These are phyloP conservation scores for Schoenoplectus triqueter DNA, from an alignment of 202 grass and related monocot genomes.

Conservation along the genomic window DNA sequence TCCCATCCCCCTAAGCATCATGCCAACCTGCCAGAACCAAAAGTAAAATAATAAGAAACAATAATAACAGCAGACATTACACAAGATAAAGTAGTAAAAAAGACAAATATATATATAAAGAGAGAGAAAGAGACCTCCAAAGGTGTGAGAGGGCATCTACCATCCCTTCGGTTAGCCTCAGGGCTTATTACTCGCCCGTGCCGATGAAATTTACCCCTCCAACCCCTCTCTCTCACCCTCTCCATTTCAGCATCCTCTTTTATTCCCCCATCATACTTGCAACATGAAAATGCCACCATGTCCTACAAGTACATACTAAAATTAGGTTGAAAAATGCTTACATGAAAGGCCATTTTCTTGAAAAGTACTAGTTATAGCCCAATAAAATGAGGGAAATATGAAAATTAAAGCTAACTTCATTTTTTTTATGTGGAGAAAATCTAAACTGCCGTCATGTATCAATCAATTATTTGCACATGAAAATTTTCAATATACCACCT, in stretches of 20 bases:
- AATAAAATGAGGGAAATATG: not conserved
- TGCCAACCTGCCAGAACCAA: constrained; percentile 69
- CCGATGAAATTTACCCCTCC: constrained; percentile 86
- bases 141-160: constrained; percentile 86
- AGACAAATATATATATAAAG: constrained; percentile 12
- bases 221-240: constrained; percentile 78
- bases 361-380: not conserved
- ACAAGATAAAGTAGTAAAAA: not conserved
- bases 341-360: constrained; percentile 26
- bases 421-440: not conserved
- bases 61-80: constrained; percentile 18
- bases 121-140: constrained; percentile 67
- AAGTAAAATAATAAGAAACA: constrained; percentile 14
- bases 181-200: constrained; percentile 80
- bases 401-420: not conserved
- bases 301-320: constrained; percentile 54
- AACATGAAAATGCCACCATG: constrained; percentile 98
- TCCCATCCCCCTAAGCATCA: constrained; percentile 98
- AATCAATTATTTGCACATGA: not conserved
- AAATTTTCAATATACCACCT: not conserved
- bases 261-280: constrained; percentile 74
- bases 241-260: constrained; percentile 78
- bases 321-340: constrained; percentile 27
- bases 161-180: constrained; percentile 82
- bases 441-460: not conserved